Evolutionary conservation across 495 filamentous ascomycete genomes (phyloP), one percentile per base, ranked within the genome.

Genomic region (Xylaria curta): DNA sequence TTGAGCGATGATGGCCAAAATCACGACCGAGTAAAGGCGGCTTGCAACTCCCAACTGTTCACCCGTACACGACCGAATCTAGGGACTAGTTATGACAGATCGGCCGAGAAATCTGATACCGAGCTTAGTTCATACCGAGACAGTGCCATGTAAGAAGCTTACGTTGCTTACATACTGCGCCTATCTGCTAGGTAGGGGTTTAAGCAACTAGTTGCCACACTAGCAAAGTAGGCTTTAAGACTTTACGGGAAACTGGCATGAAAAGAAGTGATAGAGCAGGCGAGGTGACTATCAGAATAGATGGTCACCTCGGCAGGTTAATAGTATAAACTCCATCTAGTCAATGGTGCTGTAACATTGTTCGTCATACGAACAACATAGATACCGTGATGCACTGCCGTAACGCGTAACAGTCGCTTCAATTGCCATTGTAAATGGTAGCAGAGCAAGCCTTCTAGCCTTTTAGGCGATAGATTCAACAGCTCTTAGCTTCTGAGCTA

Each of bases 151-250:
- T 33, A 12, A 60, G 19, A 60, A 68, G 51, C 65, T 59, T 58
- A 40, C 38, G 38, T 68, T 31, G 66, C 66, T 60, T 28, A 36
- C 40, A 60, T 47, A 40, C 53, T 60, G 53, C 53, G 66, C 53
- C 53, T 24, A 47, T 53, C 21, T 26, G 40, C 47, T 53, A 38
- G 31, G 17, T 47, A 66, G 46, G 64, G 62, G 46, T 8, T 17
- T 49, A 5, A 36, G 9, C 40, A 49, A 47, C 60, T n/a, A 49
- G 42, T 51, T 24, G 15, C 8, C 44, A n/a, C 38, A 65, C 26
- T 47, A 17, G 28, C 21, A 63, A 24, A 60, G 36, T 26, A 63
- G 38, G 38, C 60, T 44, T 63, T 40, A 42, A 63, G 19, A 60
- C 7, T 21, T 5, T 38, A 21, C 5, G 2, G 56, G 56, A 59